Base-by-base conservation (phyloP, 2,329 filamentous ascomycete species). In the Bertia moriformis region DNA sequence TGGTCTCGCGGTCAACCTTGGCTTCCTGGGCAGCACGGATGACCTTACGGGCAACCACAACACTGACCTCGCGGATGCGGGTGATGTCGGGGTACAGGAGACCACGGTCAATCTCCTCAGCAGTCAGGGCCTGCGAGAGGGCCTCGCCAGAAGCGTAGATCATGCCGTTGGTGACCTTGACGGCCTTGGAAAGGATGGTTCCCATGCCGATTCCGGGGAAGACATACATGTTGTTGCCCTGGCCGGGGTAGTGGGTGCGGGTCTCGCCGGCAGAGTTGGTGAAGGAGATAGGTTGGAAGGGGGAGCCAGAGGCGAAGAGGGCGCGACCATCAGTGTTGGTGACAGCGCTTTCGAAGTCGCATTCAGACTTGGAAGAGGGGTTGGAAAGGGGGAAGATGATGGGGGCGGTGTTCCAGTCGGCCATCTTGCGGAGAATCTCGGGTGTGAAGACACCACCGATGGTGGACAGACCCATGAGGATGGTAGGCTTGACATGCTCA, bases 311-410 rank as follows among this genome's bases (percentile, higher is more conserved):
- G 38, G 91, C 91, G 54, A 98, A 98, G 56, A 98, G 77, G 51
- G 78, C 87, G 40, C 78, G 84, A 44, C 89, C 89, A 42, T 96
- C 83, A 10, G 89, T 96, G 78, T 89, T 78, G 52, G 78, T 73
- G 52, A 96, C 73, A 14, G 91, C 91, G 55, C 91, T 83, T 67
- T 95, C 88, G 52, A 93, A 96, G 14, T 86, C 94, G 66, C 91
- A 96, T 65, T 98, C 91, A 5, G 89, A 93, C 69, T 96, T 95
- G 63, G 82, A 88, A 39, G 88, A 78, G 38, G 91, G 91, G 66
- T 98, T 96, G 61, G 85, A 93, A 33, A 98, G 78, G 40, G 89
- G 89, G 76, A 98, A 96, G 51, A 95, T 81, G 54, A 93, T 89
- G 44, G 91, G 88, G 45, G 76, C 70, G 45, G 87, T 75, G 59